Evolutionary conservation across 495 filamentous ascomycete genomes (phyloP), one percentile per base, ranked within the genome.

Genomic region (Elasticomyces elasticus): DNA sequence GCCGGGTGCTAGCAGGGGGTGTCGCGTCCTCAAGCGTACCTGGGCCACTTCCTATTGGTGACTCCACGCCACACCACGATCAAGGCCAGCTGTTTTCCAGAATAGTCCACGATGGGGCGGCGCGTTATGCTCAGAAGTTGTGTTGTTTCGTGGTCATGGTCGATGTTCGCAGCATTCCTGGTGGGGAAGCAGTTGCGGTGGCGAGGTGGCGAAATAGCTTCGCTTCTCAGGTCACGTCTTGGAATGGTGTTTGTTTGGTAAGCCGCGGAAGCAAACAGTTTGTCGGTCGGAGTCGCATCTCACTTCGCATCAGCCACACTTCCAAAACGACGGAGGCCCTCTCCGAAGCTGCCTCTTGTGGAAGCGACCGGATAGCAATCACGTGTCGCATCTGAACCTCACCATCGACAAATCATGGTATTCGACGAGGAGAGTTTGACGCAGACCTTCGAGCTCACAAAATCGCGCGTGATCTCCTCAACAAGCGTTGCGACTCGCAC

Each of bases 401-500:
- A 33, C 30, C 30, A 33, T 9, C 44, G 10, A 30, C 27, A 20
- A 49, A 30, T n/a, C 25, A 53, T 53, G 38, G 4, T 20, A 6
- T 31, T 28, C 31, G 33, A 33, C 26, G 38, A 53, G 17, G 48
- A 20, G 26, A 2, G 5, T 19, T 25, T 58, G 38, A 37, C 17
- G 7, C 15, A 12, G 10, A 56, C 20, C 13, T 58, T 48, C 50
- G 31, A 52, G 1, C 15, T 58, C 2, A 20, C 17, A 28, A 54
- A 53, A 26, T n/a, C 30, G 23, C 45, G 37, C 10, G 35, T 58
- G 10, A 40, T 20, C 40, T 43, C 28, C 9, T 58, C 55, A 24
- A 58, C 55, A 1, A 22, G 49, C 10, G 42, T 58, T 2, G 52
- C 55, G 9, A 25, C 10, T 37, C 49, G 50, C 9, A 49, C 44